Evolutionary conservation across 805 yeast species (phyloP).

Genomic region (Wickerhamomyces canadensis): DNA sequence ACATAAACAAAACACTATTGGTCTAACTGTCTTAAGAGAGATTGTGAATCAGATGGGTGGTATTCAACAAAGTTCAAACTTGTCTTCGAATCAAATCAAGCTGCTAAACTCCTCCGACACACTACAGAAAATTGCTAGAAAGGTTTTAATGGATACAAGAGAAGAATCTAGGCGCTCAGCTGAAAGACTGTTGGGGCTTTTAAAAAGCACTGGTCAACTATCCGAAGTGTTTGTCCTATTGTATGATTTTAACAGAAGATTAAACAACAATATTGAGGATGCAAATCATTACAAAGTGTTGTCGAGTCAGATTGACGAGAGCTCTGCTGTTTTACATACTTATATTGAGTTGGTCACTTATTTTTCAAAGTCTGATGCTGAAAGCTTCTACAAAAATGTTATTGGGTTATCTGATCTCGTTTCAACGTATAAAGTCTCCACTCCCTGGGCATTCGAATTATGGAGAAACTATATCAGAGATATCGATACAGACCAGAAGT

Average conservation of each 20-base stretch:
- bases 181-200: constrained; percentile 38
- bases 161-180: constrained; percentile 44
- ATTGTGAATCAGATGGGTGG: constrained; percentile 74
- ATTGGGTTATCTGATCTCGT: constrained; percentile 37
- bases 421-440: constrained; percentile 38
- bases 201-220: constrained; percentile 39
- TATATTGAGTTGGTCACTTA: constrained; percentile 53
- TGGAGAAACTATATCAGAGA: constrained; percentile 50
- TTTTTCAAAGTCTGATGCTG: constrained; percentile 32
- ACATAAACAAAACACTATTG: constrained; percentile 51
- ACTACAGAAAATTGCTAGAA: constrained; percentile 49
- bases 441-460: constrained; percentile 68
- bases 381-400: constrained; percentile 30
- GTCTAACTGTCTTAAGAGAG: constrained; percentile 61
- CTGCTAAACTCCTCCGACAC: constrained; percentile 59
- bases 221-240: constrained; percentile 66
- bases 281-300: constrained; percentile 60
- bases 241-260: constrained; percentile 39
- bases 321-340: constrained; percentile 60
- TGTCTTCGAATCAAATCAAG: constrained; percentile 59
- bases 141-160: constrained; percentile 49
- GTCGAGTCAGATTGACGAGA: constrained; percentile 68
- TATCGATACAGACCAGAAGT: constrained; percentile 7
- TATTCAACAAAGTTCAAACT: constrained; percentile 59
- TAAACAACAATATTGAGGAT: constrained; percentile 29